Conservation (phyloP, 176 grass and related monocot genomes). For the Carex myosuroides region DNA sequence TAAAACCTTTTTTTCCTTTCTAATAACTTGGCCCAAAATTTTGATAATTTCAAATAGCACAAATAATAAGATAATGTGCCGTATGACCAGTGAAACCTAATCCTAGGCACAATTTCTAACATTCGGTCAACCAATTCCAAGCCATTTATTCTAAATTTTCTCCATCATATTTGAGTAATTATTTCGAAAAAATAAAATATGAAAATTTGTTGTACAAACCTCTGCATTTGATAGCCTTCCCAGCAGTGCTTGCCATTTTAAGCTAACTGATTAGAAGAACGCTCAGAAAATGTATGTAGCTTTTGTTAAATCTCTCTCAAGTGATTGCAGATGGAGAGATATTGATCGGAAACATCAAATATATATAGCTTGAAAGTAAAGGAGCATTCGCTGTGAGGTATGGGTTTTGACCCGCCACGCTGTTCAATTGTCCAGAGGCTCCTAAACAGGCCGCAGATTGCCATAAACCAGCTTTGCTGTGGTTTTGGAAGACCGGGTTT, state of each 20-base stretch:
- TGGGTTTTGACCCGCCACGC: neutral
- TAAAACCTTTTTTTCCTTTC: neutral
- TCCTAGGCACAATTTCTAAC: neutral
- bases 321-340: conserved; percentile 8
- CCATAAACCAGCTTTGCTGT: neutral
- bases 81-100: neutral
- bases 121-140: too few relatives aligned
- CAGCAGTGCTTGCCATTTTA: conserved; percentile 52
- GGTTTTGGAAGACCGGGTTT: neutral
- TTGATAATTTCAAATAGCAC: neutral
- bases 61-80: neutral
- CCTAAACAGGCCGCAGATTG: neutral
- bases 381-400: neutral
- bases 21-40: neutral
- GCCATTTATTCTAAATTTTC: too few relatives aligned
- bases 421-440: neutral
- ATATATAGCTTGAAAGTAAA: conserved; percentile 7
- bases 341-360: neutral
- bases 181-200: too few relatives aligned
- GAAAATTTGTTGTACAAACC: conserved; percentile 15
- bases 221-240: conserved; percentile 79
- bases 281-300: neutral
- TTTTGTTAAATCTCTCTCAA: neutral
- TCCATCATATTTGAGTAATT: too few relatives aligned
- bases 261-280: neutral